Percentiles rank a stretch among this genome's conserved stretches.
Conservation (phyloP, 495 filamentous ascomycete genomes). For the Entonaema liquescens region DNA sequence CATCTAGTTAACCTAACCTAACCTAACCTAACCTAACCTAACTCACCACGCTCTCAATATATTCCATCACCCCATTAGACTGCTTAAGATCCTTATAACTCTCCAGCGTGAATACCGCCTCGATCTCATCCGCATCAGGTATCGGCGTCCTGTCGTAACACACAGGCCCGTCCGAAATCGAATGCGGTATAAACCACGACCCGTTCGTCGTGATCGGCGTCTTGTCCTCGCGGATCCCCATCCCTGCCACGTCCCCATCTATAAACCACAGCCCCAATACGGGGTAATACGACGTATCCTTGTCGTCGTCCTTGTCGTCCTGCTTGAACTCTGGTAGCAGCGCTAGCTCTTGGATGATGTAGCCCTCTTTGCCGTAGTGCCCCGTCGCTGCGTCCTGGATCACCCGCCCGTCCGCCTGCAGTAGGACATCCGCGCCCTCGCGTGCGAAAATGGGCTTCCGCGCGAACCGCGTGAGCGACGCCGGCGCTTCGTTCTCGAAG, state of each 20-base stretch:
- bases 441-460: constrained; percentile 16
- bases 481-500: constrained; percentile 11
- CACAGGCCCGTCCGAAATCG: constrained; percentile 6
- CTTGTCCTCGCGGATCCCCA: constrained; percentile 15
- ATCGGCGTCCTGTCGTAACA: constrained; percentile 6
- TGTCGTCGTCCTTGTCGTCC: neutral
- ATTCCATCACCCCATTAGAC: neutral
- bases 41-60: constrained; percentile 1
- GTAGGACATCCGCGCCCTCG: constrained; percentile 10
- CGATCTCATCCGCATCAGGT: constrained; percentile 7
- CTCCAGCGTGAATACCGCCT: constrained; percentile 3
- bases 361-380: constrained; percentile 9
- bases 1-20: neutral
- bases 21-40: neutral
- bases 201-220: constrained; percentile 9
- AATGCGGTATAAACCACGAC: constrained; percentile 13
- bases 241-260: constrained; percentile 8
- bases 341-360: constrained; percentile 9
- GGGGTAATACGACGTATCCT: neutral
- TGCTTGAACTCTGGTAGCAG: constrained; percentile 14
- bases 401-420: constrained; percentile 2
- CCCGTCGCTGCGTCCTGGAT: constrained; percentile 6
- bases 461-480: neutral
- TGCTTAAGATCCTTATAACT: neutral
- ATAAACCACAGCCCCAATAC: constrained; percentile 9